A percentile compares a stretch with the other conserved stretches of the same genome.
These are phyloP conservation scores for Moniliella sp. DNA, from an alignment of 1,284 basidiomycete genomes.

Conservation along the genomic window DNA sequence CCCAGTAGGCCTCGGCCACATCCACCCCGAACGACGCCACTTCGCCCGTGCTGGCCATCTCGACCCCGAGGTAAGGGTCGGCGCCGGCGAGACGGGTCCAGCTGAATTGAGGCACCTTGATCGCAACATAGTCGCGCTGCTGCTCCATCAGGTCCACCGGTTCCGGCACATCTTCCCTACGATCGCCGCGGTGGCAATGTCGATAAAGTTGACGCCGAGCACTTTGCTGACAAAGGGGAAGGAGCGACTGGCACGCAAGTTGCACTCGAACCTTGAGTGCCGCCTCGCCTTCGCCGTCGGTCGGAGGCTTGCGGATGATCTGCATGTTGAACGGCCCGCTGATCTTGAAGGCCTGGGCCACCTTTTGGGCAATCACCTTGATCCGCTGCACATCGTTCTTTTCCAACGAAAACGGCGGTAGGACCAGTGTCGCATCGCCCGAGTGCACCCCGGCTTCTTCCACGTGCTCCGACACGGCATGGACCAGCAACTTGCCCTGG, in stretches of 20 bases:
- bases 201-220: constrained; percentile 85
- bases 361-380: constrained; percentile 77
- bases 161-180: constrained; percentile 69
- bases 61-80: constrained; percentile 86
- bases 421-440: constrained; percentile 91
- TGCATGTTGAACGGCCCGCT: constrained; percentile 99
- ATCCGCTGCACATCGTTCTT: constrained; percentile 60
- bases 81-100: constrained; percentile 84
- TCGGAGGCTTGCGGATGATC: constrained; percentile 64
- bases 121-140: constrained; percentile 76
- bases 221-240: constrained; percentile 99
- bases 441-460: constrained; percentile 98
- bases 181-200: constrained; percentile 78
- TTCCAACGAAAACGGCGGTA: constrained; percentile 69
- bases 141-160: constrained; percentile 77
- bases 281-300: constrained; percentile 42
- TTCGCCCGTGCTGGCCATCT: constrained; percentile 97
- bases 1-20: constrained; percentile 90
- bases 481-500: constrained; percentile 77
- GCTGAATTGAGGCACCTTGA: constrained; percentile 96
- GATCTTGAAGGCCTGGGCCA: constrained; percentile 79
- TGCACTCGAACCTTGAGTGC: constrained; percentile 94
- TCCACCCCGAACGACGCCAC: constrained; percentile 87
- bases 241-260: constrained; percentile 82
- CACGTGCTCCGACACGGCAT: constrained; percentile 91